Evolutionary conservation across 176 grass and related monocot species (phyloP), one percentile per base, ranked within the genome.

Genomic region (Carex pumila): DNA sequence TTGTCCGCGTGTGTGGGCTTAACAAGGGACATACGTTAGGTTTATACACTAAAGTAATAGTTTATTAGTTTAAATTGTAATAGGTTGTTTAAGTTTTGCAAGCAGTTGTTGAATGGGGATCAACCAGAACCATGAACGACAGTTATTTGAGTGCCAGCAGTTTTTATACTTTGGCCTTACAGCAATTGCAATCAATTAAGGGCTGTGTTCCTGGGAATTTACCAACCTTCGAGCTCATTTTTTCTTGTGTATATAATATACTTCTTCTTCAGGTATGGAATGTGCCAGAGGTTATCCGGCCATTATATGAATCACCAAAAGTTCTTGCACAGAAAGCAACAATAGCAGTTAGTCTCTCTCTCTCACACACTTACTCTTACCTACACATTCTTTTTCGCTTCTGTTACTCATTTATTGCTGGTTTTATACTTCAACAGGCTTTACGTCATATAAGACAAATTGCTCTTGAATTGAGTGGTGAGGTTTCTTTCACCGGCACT

Each of bases 381-480:
- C 30, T 19, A 14, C 56, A 64, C 30, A 19, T 9, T 90, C 66
- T 85, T 22, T 39, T 84, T 29, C 76, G 6, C 81, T 43, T 81
- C 8, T 59, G 19, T 83, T 66, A 41, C 55, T 17, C 5, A 84
- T 81, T 90, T 85, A 34, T 30, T 62, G 2, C 8, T 49, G n/a
- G 8, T 25, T 39, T 49, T 13, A 74, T 73, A 21, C 17, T 49
- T 66, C 47, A 55, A 66, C 85, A 99, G 97, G 97, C 93, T 63
- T 90, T 99, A 68, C 97, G 85, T 84, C 91, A 96, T 85, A 91
- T 99, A 47, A 94, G 90, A 47, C 91, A 99, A 83, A 91, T 96
- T 79, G 85, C 88, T 3, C 81, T 93, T 79, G 97, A 94, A 89
- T 85, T 87, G 52, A 93, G 88, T 22, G 79, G 87, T 78, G 83